Evolutionary conservation across 345 rosid genomes (phyloP).

Genomic region (Dovyalis caffra): DNA sequence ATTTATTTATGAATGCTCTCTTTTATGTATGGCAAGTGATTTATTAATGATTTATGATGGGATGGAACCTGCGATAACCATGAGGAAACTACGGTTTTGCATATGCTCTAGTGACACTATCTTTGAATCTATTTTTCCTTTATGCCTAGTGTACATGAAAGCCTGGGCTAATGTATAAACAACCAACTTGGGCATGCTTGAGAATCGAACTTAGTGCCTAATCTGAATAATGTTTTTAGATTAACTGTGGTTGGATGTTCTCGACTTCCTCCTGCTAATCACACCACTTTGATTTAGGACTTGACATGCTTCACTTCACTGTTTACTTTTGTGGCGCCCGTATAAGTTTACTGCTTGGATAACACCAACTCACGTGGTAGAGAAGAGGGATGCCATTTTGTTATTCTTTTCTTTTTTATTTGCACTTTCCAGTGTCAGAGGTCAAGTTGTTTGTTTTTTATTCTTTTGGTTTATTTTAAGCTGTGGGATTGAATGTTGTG

Average conservation of each 20-base stretch:
- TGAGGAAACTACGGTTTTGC: not conserved
- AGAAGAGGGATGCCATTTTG: not conserved
- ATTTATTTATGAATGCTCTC: not conserved
- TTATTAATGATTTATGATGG: not conserved
- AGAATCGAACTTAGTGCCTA: not conserved
- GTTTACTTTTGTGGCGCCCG: not conserved
- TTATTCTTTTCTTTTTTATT: not conserved
- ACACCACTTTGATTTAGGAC: not conserved
- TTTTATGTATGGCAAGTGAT: not conserved
- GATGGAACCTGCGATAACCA: not conserved
- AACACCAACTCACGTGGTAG: not conserved
- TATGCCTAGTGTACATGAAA: not conserved
- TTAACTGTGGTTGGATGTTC: not conserved
- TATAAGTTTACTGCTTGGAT: not conserved
- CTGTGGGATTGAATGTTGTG: constrained; percentile 9
- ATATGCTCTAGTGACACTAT: not conserved
- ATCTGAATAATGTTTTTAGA: not conserved
- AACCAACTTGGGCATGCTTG: not conserved
- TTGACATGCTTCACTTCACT: not conserved
- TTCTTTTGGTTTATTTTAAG: not conserved
- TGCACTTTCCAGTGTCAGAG: not conserved
- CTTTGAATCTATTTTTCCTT: not conserved
- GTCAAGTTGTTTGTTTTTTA: not conserved
- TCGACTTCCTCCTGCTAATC: not conserved
- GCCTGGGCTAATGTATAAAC: not conserved